Base-by-base conservation (phyloP, 2,329 filamentous ascomycete species). In the Boeremia exigua region DNA sequence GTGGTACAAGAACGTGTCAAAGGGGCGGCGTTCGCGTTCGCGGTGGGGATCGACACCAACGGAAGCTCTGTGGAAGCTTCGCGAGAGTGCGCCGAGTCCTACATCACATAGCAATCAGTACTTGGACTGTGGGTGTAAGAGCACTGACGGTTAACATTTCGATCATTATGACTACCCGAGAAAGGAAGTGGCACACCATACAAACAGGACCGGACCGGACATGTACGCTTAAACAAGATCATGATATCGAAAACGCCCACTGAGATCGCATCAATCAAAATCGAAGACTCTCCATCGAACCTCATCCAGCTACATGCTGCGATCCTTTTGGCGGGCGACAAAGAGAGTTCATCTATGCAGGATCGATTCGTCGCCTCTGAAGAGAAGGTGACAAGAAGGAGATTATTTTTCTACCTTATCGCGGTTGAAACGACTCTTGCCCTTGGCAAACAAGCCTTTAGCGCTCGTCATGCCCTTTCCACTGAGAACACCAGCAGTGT, bases 371-470 rank as follows among this genome's bases (percentile, higher is more conserved):
- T 61, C 30, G 39, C 42, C 49, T 50, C 46, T 36, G 48, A 47
- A 47, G 58, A 60, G 55, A 44, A 54, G 59, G 55, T 47, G 62
- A 56, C 38, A 59, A 15, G 50, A 71, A 74, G 70, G 77, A 84
- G 84, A 81, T 88, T 79, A 87, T 84, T 82, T 79, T 87, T 91
- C 92, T 90, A 93, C 90, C 91, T 96, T 96, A 77, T 95, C 91
- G 71, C 77, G 77, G 74, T 81, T 81, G 69, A 96, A 87, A 77
- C 91, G 94, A 78, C 85, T 94, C 79, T 90, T 94, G 65, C 93
- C 91, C 79, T 96, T 96, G 63, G 90, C 92, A 75, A 97, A 88
- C 61, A 97, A 77, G 48, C 93, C 94, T 80, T 96, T 96, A 44
- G 93, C 92, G 55, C 92, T 91, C 72, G 91, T 92, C 60, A 85